A percentile compares a stretch with the other conserved stretches of the same genome.
Evolutionary conservation across 306 rosid genomes (phyloP).

Genomic region (Castanospermum australe): DNA sequence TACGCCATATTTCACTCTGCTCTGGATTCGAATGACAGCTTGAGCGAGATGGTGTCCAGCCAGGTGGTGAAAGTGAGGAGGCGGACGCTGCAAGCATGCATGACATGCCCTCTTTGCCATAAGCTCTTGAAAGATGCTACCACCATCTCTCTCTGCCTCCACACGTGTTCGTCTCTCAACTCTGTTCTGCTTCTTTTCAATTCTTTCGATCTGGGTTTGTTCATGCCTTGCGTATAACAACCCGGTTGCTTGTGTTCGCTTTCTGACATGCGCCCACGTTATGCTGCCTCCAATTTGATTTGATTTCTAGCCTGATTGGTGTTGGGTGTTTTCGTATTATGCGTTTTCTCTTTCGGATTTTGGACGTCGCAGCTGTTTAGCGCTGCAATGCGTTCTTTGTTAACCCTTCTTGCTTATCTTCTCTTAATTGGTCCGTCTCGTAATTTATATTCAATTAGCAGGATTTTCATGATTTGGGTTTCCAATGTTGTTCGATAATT

Average conservation of each 20-base stretch:
- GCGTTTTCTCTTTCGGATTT: not conserved
- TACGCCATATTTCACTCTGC: not conserved
- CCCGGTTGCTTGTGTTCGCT: no score
- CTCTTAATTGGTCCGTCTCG: not conserved
- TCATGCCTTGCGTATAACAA: not conserved
- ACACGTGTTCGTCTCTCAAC: conserved; percentile 55
- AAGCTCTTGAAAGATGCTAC: conserved; percentile 71
- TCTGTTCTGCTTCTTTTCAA: not conserved
- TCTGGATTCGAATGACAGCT: not conserved
- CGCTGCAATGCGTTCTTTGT: not conserved
- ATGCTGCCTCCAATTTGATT: conserved; percentile 16
- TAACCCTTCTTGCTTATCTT: not conserved
- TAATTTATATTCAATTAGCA: not conserved
- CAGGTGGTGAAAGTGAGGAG: conserved; percentile 61
- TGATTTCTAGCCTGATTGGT: not conserved
- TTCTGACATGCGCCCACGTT: conserved; percentile 11
- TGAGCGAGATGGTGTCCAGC: conserved; percentile 42
- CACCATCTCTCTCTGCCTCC: conserved; percentile 79
- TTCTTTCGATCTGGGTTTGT: conserved; percentile 35
- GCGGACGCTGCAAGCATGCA: conserved; percentile 62
- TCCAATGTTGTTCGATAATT: not conserved
- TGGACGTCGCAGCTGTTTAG: not conserved
- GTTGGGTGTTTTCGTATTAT: not conserved
- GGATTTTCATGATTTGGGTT: not conserved
- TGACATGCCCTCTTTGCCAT: conserved; percentile 85